phyloP scores from a whole-genome alignment of 2,329 filamentous ascomycete genomes.

The Curvularia sp. region DNA sequence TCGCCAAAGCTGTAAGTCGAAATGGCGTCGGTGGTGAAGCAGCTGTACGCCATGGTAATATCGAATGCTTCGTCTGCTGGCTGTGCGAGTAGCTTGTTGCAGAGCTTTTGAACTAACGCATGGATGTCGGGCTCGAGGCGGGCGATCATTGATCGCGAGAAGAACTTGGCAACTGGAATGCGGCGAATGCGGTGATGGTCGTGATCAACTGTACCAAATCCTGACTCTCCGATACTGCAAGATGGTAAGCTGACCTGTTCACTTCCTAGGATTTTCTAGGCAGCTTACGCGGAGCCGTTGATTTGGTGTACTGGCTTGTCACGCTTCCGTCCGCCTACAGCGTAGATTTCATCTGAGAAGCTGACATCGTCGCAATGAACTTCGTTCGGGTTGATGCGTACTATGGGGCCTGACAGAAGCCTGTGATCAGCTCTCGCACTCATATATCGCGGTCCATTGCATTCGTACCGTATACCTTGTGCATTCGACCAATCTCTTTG shows the following conservation, averaged over 20 bases:
- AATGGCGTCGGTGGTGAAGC: constrained; percentile 36
- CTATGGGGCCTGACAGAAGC: constrained; percentile 36
- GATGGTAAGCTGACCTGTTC: background rate
- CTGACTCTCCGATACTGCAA: constrained; percentile 28
- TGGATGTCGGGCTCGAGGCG: constrained; percentile 35
- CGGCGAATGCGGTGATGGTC: constrained; percentile 45
- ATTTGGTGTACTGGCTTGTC: constrained; percentile 37
- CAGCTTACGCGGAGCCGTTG: constrained; percentile 35
- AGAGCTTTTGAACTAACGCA: constrained; percentile 30
- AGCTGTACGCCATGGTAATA: constrained; percentile 37
- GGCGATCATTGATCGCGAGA: constrained; percentile 40
- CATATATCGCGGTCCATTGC: background rate
- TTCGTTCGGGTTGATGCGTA: constrained; percentile 46
- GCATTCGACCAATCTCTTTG: constrained; percentile 46
- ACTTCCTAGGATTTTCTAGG: background rate
- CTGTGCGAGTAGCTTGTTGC: constrained; percentile 33
- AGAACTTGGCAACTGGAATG: constrained; percentile 46
- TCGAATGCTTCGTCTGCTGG: constrained; percentile 30
- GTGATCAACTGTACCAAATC: constrained; percentile 36
- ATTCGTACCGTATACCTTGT: constrained; percentile 44
- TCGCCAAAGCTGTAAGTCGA: constrained; percentile 35
- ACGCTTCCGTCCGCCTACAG: constrained; percentile 34
- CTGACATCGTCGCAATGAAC: constrained; percentile 41
- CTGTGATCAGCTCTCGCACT: background rate
- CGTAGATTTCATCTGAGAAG: constrained; percentile 43